phyloP scores from a whole-genome alignment of 2,329 filamentous ascomycete genomes.

The Trichoderma polysporum region DNA sequence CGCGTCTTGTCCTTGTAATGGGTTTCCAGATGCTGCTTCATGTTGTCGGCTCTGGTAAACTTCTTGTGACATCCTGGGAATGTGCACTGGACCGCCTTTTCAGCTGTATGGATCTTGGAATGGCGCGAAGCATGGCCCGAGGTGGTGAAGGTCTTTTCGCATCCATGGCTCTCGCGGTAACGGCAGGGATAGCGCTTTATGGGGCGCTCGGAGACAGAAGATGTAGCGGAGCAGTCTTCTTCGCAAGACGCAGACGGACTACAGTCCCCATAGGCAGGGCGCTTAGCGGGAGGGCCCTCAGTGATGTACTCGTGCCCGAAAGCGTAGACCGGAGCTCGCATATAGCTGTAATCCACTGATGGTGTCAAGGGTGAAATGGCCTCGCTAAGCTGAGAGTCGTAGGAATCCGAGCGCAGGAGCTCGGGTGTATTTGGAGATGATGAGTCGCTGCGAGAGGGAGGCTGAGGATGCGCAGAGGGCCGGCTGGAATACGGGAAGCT shows the following conservation, averaged over 20 bases:
- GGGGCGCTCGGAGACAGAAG: constrained; percentile 45
- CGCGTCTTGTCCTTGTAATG: constrained; percentile 65
- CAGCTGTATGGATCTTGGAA: constrained; percentile 79
- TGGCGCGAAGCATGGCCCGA: constrained; percentile 83
- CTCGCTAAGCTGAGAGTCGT: constrained; percentile 59
- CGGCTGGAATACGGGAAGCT: constrained; percentile 35
- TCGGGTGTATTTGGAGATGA: constrained; percentile 55
- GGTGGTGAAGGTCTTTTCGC: constrained; percentile 78
- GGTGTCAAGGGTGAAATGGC: constrained; percentile 58
- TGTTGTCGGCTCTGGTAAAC: constrained; percentile 81
- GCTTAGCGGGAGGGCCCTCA: constrained; percentile 39
- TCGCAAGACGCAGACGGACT: constrained; percentile 52
- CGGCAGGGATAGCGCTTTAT: constrained; percentile 73
- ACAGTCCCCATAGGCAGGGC: constrained; percentile 43
- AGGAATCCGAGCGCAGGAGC: constrained; percentile 60
- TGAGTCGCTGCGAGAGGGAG: constrained; percentile 39
- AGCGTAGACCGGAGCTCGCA: constrained; percentile 42
- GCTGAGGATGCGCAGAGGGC: background rate
- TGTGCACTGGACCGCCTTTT: constrained; percentile 70
- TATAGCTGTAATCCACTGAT: constrained; percentile 44
- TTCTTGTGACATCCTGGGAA: constrained; percentile 73
- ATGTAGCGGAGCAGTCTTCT: constrained; percentile 45
- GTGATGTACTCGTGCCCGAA: constrained; percentile 36
- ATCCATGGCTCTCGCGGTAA: constrained; percentile 68
- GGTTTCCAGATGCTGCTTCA: constrained; percentile 81